Evolutionary conservation across 2,329 filamentous ascomycete genomes (phyloP).

Genomic region (Calycina herbarum): DNA sequence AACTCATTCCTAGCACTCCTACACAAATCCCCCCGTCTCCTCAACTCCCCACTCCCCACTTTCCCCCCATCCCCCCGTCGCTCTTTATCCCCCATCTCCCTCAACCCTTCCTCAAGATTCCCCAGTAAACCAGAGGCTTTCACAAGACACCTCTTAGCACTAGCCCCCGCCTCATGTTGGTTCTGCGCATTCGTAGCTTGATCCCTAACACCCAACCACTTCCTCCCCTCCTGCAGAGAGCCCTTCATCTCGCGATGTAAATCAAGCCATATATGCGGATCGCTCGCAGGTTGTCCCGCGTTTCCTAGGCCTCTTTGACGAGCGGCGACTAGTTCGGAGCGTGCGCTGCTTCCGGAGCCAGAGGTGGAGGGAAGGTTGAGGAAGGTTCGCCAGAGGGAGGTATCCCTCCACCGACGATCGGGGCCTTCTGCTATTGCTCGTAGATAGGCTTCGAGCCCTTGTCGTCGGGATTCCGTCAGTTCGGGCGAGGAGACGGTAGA

Average conservation of each 20-base stretch:
- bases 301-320: slow-evolving; percentile 26
- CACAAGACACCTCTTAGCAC: slow-evolving; percentile 73
- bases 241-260: slow-evolving; percentile 72
- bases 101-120: slow-evolving; percentile 65
- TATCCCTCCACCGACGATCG: slow-evolving; percentile 76
- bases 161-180: slow-evolving; percentile 66
- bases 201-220: slow-evolving; percentile 68
- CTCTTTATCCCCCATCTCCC: slow-evolving; percentile 52
- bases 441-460: slow-evolving; percentile 69
- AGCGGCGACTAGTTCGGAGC: slow-evolving; percentile 34
- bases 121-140: slow-evolving; percentile 64
- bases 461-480: slow-evolving; percentile 69
- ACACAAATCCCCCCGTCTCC: slow-evolving; percentile 69
- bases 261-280: slow-evolving; percentile 67
- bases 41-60: slow-evolving; percentile 73
- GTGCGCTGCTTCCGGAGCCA: slow-evolving; percentile 37
- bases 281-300: slow-evolving; percentile 29
- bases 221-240: slow-evolving; percentile 65
- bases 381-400: slow-evolving; percentile 70
- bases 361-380: slow-evolving; percentile 62
- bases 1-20: slow-evolving; percentile 69
- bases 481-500: slow-evolving; percentile 68
- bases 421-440: slow-evolving; percentile 69
- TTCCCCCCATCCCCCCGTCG: slow-evolving; percentile 31
- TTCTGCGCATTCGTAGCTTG: slow-evolving; percentile 52